Base-by-base conservation (phyloP, 2,329 filamentous ascomycete genomes). In the Corinectria fuckeliana region DNA sequence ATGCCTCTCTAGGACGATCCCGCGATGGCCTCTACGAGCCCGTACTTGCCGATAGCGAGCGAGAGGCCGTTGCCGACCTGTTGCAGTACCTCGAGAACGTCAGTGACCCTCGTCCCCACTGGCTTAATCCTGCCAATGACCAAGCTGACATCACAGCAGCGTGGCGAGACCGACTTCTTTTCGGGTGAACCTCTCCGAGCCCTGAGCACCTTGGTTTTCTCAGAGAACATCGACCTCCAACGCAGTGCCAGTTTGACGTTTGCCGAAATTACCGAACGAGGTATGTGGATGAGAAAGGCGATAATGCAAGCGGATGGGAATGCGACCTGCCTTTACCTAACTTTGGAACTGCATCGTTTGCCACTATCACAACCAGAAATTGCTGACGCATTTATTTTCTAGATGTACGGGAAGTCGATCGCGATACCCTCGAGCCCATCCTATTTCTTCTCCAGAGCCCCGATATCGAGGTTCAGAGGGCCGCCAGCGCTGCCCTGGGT, bases 121-220 rank as follows among this genome's bases (percentile, higher is more conserved):
- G 30, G 26, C 4, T 16, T 42, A 28, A 36, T 41, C 28, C 21
- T 59, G 21, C 21, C 28, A 21, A 38, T 38, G 13, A 50, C 38
- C 26, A 55, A 60, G 59, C 74, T 81, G 73, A 79, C 69, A 54
- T 39, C 48, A 49, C 59, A 61, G 61, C 76, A 97, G 95, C 90
- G 95, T 74, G 91, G 89, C 74, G 95, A 99, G 77, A 98, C 93
- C 71, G 94, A 99, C 78, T 99, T 99, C 86, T 99, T 99, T 80
- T 90, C 91, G 34, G 95, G 95, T 78, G 93, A 97, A 74, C 95
- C 95, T 44, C 87, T 99, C 58, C 91, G 91, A 78, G 94, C 95
- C 44, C 82, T 99, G 57, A 97, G 92, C 78, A 99, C 94, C 11
- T 86, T 99, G 23, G 95, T 99, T 58, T 99, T 97, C 77, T 99